Evolutionary conservation across 805 yeast species (phyloP).

Genomic region (Kluyveromyces starmeri): DNA sequence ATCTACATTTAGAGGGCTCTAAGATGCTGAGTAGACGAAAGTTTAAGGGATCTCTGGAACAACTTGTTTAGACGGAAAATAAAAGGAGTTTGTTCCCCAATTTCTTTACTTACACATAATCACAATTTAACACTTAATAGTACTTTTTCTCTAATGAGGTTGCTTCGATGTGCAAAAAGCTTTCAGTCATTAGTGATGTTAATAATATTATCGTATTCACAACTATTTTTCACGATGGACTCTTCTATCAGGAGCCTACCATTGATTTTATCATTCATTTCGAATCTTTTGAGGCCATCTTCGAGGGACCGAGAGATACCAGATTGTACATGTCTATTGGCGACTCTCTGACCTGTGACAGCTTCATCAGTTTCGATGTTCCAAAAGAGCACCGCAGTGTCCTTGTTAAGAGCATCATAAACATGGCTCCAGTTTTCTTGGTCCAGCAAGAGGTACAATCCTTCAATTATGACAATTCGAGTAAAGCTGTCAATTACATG

Average conservation of each 20-base stretch:
- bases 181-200: conserved; percentile 18
- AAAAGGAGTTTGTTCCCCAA: too few relatives aligned
- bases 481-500: conserved; percentile 37
- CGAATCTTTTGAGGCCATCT: conserved; percentile 44
- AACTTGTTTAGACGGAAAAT: neutral
- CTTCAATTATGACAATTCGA: conserved; percentile 62
- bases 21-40: conserved; percentile 3
- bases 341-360: conserved; percentile 48
- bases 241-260: conserved; percentile 33
- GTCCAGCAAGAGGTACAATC: conserved; percentile 57
- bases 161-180: too few relatives aligned
- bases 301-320: conserved; percentile 41
- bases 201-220: conserved; percentile 12
- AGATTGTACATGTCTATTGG: conserved; percentile 54
- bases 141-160: too few relatives aligned
- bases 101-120: too few relatives aligned
- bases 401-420: conserved; percentile 10
- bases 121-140: too few relatives aligned
- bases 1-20: conserved; percentile 1
- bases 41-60: neutral
- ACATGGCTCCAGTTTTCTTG: conserved; percentile 47
- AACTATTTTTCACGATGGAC: conserved; percentile 13
- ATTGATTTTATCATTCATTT: conserved; percentile 54
- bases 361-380: conserved; percentile 40
- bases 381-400: conserved; percentile 38